A percentile compares a stretch with the other conserved stretches of the same genome.
These are phyloP conservation scores for Globisporangium nagaii DNA, from an alignment of 352 stramenopile species.

Conservation along the genomic window DNA sequence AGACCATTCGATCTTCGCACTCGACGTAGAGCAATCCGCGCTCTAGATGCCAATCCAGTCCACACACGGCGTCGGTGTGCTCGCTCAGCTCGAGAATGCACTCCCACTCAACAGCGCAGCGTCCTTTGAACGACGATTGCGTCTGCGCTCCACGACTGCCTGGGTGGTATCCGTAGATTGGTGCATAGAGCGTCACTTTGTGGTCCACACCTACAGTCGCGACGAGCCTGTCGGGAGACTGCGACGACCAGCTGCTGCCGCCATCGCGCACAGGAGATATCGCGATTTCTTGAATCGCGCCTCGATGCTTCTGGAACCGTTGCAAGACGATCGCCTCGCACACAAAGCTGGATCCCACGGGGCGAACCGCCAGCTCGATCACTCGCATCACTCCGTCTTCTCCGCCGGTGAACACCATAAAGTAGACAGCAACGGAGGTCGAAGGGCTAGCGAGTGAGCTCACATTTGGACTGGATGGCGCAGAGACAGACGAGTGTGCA, in stretches of 20 bases:
- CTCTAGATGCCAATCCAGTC: slow-evolving; percentile 60
- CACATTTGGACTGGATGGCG: slow-evolving; percentile 19
- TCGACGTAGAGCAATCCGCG: slow-evolving; percentile 54
- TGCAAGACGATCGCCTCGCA: slow-evolving; percentile 44
- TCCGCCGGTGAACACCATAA: slow-evolving; percentile 68
- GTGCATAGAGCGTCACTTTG: slow-evolving; percentile 55
- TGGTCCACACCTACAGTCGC: slow-evolving; percentile 56
- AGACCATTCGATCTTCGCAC: slow-evolving; percentile 70
- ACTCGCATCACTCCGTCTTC: slow-evolving; percentile 53
- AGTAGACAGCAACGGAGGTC: slow-evolving; percentile 24
- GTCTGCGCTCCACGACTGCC: slow-evolving; percentile 7
- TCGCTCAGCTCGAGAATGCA: slow-evolving; percentile 59
- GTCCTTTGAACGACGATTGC: background rate
- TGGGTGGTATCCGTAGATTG: slow-evolving; percentile 44
- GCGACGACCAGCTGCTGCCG: slow-evolving; percentile 9
- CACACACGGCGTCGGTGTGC: slow-evolving; percentile 45
- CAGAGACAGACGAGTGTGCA: slow-evolving; percentile 8
- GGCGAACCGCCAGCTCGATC: slow-evolving; percentile 40
- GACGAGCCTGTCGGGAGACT: slow-evolving; percentile 52
- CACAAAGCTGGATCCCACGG: slow-evolving; percentile 21
- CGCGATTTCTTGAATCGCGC: slow-evolving; percentile 56
- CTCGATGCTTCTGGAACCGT: slow-evolving; percentile 52
- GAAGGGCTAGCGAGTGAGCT: background rate
- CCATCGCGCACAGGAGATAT: slow-evolving; percentile 33
- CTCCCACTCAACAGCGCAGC: slow-evolving; percentile 43